A percentile compares a stretch with the other conserved stretches of the same genome.
Evolutionary conservation across 805 yeast genomes (phyloP).

Genomic region (Cyberlindnera maclurae): DNA sequence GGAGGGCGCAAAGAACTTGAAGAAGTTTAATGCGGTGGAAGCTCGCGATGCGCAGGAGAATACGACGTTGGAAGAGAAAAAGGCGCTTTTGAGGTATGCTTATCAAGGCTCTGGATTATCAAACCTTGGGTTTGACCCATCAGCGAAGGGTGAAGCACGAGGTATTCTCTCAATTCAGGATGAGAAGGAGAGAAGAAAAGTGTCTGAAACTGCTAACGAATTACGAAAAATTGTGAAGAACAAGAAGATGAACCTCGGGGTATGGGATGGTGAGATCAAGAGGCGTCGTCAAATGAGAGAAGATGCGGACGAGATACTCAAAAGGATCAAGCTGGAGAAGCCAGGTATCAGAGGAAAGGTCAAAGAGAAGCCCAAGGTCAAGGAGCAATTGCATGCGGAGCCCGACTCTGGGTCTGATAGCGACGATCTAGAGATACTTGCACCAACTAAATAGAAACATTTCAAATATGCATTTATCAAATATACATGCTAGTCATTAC

Average conservation of each 20-base stretch:
- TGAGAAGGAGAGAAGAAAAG: slow-evolving; percentile 16
- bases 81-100: slow-evolving; percentile 29
- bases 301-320: slow-evolving; percentile 24
- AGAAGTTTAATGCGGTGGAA: slow-evolving; percentile 8
- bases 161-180: slow-evolving; percentile 11
- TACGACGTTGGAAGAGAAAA: slow-evolving; percentile 21
- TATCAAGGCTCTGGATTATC: slow-evolving; percentile 33
- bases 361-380: neutral
- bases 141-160: slow-evolving; percentile 20
- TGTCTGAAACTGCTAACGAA: slow-evolving; percentile 20
- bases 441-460: neutral
- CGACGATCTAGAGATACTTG: neutral
- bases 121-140: slow-evolving; percentile 48
- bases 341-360: neutral
- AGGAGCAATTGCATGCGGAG: neutral
- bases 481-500: slow-evolving; percentile 1
- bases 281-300: slow-evolving; percentile 25
- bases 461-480: slow-evolving; percentile 1
- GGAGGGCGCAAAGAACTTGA: slow-evolving; percentile 23
- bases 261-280: slow-evolving; percentile 25
- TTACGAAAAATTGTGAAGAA: slow-evolving; percentile 25
- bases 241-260: slow-evolving; percentile 26
- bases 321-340: slow-evolving; percentile 15
- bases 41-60: slow-evolving; percentile 10
- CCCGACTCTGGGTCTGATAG: neutral